These are phyloP conservation scores for Podospora comata DNA, from an alignment of 495 filamentous ascomycete genomes.

Conservation along the genomic window DNA sequence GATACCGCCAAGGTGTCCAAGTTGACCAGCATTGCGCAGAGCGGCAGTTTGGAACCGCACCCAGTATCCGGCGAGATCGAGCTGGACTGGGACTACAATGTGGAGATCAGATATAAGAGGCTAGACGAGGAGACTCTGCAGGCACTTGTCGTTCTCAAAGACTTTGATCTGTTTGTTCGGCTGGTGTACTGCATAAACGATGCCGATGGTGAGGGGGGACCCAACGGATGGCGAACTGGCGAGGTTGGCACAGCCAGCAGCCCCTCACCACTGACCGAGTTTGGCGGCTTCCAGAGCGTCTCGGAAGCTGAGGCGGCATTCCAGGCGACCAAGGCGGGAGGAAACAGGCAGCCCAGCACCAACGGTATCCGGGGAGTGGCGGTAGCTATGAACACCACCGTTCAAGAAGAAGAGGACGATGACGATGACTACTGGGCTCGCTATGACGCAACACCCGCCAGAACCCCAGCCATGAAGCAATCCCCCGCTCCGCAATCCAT, in stretches of 20 bases:
- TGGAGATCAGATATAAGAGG: constrained; percentile 64
- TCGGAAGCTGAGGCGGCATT: constrained; percentile 45
- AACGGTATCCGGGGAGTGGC: constrained; percentile 15
- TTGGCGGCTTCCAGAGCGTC: constrained; percentile 41
- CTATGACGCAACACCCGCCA: constrained; percentile 81
- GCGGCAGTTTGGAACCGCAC: constrained; percentile 75
- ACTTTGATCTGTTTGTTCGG: constrained; percentile 53
- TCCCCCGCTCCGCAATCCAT: constrained; percentile 53
- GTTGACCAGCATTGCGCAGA: constrained; percentile 62
- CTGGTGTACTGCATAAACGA: constrained; percentile 58
- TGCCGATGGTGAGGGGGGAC: constrained; percentile 52
- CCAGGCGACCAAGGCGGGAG: constrained; percentile 28
- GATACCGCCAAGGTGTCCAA: constrained; percentile 62
- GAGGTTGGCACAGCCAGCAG: constrained; percentile 65
- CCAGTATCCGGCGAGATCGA: constrained; percentile 92
- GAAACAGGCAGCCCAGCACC: constrained; percentile 8
- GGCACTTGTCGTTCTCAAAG: constrained; percentile 54
- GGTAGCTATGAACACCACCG: constrained; percentile 12
- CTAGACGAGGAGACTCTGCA: constrained; percentile 86
- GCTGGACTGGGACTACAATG: constrained; percentile 57
- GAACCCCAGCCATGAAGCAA: constrained; percentile 65
- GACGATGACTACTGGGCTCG: constrained; percentile 93
- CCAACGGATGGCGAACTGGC: constrained; percentile 76
- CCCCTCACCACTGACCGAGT: constrained; percentile 38
- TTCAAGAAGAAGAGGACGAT: constrained; percentile 60